Evolutionary conservation across 2,329 filamentous ascomycete genomes (phyloP).

Genomic region (Xylaria sp.): DNA sequence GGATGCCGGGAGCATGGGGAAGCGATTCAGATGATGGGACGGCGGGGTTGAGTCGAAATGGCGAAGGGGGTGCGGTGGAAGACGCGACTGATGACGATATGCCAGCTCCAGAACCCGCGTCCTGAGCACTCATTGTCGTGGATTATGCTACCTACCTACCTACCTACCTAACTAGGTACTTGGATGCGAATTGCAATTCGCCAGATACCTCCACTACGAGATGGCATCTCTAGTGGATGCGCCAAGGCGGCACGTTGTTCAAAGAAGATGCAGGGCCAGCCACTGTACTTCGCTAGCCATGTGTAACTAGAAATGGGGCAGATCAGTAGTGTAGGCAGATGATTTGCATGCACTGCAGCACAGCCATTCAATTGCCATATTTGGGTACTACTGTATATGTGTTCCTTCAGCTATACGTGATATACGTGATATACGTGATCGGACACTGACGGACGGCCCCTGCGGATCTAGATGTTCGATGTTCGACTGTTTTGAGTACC

Average conservation of each 20-base stretch:
- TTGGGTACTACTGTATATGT: slow-evolving; percentile 12
- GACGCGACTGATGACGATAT: slow-evolving; percentile 39
- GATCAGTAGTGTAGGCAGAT: slow-evolving; percentile 18
- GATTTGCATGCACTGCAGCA: slow-evolving; percentile 5
- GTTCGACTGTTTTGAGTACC: neutral
- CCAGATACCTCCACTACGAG: neutral
- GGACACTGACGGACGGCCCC: neutral
- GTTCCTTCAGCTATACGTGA: slow-evolving; percentile 18
- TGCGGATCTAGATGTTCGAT: neutral
- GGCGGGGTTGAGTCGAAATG: slow-evolving; percentile 6
- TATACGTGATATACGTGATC: slow-evolving; percentile 22
- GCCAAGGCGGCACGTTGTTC: slow-evolving; percentile 34
- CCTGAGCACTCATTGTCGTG: slow-evolving; percentile 1
- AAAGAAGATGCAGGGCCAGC: slow-evolving; percentile 13
- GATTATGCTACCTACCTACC: neutral
- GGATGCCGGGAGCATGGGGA: slow-evolving; percentile 45
- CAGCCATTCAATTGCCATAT: slow-evolving; percentile 24
- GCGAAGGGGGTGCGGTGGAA: slow-evolving; percentile 4
- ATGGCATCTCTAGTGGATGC: slow-evolving; percentile 4
- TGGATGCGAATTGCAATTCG: slow-evolving; percentile 7
- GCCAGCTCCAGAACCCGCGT: slow-evolving; percentile 32
- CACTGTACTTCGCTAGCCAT: slow-evolving; percentile 8
- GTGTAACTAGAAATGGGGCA: slow-evolving; percentile 21
- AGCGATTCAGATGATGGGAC: slow-evolving; percentile 36
- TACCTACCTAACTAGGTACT: neutral